phyloP scores from a whole-genome alignment of 2,329 filamentous ascomycete genomes.

The Aureobasidium musti region DNA sequence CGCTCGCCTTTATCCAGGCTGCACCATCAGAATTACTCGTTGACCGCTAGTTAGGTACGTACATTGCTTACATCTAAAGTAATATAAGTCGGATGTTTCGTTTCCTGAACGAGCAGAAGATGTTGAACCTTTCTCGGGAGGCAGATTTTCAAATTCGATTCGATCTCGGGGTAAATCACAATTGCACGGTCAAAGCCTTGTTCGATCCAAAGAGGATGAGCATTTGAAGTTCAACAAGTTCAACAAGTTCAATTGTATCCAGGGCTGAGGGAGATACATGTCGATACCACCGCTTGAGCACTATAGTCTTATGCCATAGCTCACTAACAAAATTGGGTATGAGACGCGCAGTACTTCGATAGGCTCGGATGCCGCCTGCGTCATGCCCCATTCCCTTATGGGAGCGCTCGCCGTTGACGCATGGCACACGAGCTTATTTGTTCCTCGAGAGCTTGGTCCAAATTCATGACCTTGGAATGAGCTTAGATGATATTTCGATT shows the following conservation, averaged over 20 bases:
- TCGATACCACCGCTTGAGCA: background rate
- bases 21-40: background rate
- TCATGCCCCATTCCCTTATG: background rate
- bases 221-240: no score
- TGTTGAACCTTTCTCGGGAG: background rate
- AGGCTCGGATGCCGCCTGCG: conserved; percentile 14
- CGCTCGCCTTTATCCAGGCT: background rate
- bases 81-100: background rate
- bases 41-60: conserved; percentile 2
- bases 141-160: no score
- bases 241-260: no score
- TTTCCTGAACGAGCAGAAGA: background rate
- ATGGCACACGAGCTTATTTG: conserved; percentile 13
- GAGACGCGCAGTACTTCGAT: background rate
- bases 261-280: no score
- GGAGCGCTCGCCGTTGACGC: conserved; percentile 6
- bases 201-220: no score
- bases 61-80: background rate
- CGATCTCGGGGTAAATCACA: no score
- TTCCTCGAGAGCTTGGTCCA: background rate
- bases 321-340: background rate
- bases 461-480: background rate
- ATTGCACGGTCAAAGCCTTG: no score
- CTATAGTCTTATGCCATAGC: background rate
- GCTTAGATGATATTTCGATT: background rate